These are phyloP conservation scores for Fusarium phyllophilum DNA, from an alignment of 2,329 filamentous ascomycete genomes.

Conservation along the genomic window DNA sequence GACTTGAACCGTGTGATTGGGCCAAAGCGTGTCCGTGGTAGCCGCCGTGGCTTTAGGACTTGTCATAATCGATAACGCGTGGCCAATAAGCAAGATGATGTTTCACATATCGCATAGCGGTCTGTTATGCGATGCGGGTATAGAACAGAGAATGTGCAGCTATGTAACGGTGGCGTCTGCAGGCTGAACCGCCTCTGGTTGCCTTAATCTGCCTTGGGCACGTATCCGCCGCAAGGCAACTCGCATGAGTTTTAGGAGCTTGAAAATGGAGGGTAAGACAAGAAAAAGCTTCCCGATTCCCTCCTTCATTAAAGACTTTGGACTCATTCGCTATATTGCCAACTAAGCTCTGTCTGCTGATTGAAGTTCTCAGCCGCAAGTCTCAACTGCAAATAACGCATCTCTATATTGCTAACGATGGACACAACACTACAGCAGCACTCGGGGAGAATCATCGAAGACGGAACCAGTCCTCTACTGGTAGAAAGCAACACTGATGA, in stretches of 20 bases:
- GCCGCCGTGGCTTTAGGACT: background rate
- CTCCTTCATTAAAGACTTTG: too few relatives aligned
- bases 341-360: too few relatives aligned
- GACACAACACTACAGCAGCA: background rate
- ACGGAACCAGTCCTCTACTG: background rate
- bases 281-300: too few relatives aligned
- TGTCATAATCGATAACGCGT: background rate
- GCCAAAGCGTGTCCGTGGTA: accelerated
- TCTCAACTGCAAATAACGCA: too few relatives aligned
- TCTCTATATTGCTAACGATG: too few relatives aligned
- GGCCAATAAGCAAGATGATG: background rate
- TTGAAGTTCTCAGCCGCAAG: too few relatives aligned
- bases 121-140: background rate
- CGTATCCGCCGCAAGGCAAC: background rate
- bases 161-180: background rate
- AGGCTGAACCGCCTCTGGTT: background rate
- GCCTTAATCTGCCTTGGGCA: background rate
- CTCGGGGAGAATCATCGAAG: too few relatives aligned
- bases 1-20: background rate
- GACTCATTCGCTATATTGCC: too few relatives aligned
- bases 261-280: background rate
- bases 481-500: background rate
- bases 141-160: background rate
- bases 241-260: accelerated
- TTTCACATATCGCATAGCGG: background rate